Percentiles rank a stretch among this genome's conserved stretches.
Conservation (phyloP, 1,139 yeast genomes). For the Saccharomyces hybrid region DNA sequence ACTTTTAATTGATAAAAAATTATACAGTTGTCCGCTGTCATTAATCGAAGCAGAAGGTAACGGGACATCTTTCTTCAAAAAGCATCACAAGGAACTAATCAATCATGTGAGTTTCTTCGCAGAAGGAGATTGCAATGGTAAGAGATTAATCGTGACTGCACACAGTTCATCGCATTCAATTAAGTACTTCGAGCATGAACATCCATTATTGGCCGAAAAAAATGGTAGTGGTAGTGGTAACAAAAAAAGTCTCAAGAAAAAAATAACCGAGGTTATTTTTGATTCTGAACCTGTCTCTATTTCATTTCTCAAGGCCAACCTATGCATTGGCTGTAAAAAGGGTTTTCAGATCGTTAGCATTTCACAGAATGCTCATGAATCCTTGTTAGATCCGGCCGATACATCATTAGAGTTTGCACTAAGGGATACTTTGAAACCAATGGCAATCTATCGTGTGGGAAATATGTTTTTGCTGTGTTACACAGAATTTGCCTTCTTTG, state of each 20-base stretch:
- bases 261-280: slow-evolving; percentile 69
- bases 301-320: slow-evolving; percentile 77
- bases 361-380: slow-evolving; percentile 53
- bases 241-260: slow-evolving; percentile 61
- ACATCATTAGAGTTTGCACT: slow-evolving; percentile 66
- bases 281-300: slow-evolving; percentile 87
- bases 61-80: slow-evolving; percentile 40
- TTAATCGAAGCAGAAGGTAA: slow-evolving; percentile 54
- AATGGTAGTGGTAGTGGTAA: slow-evolving; percentile 31
- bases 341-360: slow-evolving; percentile 87
- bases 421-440: slow-evolving; percentile 65
- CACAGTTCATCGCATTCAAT: slow-evolving; percentile 68
- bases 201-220: slow-evolving; percentile 35
- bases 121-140: slow-evolving; percentile 87
- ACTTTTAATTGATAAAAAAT: slow-evolving; percentile 72
- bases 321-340: slow-evolving; percentile 92
- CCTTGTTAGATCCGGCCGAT: slow-evolving; percentile 69
- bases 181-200: slow-evolving; percentile 52
- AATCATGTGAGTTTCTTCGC: slow-evolving; percentile 84
- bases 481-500: slow-evolving; percentile 89
- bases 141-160: slow-evolving; percentile 83
- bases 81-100: slow-evolving; percentile 71
- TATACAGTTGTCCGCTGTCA: slow-evolving; percentile 81
- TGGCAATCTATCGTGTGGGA: slow-evolving; percentile 84
- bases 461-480: slow-evolving; percentile 82